phyloP scores from a whole-genome alignment of 106 monocot genomes.

The Apostasia ramifera region DNA sequence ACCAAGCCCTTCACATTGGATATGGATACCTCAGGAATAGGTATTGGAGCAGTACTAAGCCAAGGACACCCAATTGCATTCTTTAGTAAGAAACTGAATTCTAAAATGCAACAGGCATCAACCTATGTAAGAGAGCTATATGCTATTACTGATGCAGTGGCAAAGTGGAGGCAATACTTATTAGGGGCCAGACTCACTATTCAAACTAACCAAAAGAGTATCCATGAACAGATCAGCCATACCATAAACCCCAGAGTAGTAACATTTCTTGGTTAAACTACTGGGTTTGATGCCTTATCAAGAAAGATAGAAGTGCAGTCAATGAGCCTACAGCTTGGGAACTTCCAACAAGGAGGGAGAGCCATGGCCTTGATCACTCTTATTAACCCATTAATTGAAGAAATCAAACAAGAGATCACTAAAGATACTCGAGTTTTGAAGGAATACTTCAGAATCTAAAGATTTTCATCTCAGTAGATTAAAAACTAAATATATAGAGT shows the following conservation, averaged over 20 bases:
- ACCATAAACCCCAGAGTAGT: not conserved
- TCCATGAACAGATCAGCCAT: not conserved
- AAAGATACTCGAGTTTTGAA: no score
- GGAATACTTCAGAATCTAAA: no score
- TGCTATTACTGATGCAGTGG: not conserved
- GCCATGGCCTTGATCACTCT: no score
- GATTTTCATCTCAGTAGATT: no score
- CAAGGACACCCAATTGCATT: not conserved
- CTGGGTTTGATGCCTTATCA: constrained; percentile 2
- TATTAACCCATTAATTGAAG: not conserved
- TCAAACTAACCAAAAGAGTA: constrained; percentile 1
- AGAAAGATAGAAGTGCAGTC: not conserved
- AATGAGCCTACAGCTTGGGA: no score
- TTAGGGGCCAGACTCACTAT: not conserved
- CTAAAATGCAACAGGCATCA: no score
- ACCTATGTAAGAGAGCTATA: not conserved
- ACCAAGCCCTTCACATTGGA: no score
- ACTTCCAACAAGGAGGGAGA: not conserved
- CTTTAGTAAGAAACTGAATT: not conserved
- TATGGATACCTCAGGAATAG: no score
- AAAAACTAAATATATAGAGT: no score
- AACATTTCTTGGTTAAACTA: not conserved
- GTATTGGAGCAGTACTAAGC: no score
- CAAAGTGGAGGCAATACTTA: constrained; percentile 7
- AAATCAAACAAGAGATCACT: not conserved